Conservation (phyloP, 1,139 yeast genomes). For the Yamadazyma mexicana region DNA sequence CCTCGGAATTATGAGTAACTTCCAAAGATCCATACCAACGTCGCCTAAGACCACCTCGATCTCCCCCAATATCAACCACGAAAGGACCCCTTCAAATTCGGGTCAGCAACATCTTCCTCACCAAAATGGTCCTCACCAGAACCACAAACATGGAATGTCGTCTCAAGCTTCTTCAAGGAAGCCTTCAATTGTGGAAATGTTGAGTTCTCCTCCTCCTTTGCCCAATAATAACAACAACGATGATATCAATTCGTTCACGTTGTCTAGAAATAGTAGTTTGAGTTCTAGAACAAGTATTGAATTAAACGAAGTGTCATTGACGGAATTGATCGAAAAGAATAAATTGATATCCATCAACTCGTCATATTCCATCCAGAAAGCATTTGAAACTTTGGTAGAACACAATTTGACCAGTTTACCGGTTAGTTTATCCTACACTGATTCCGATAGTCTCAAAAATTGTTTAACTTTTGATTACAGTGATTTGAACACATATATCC, state of each 20-base stretch:
- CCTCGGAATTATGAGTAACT: slow-evolving; percentile 10
- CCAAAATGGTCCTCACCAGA: neutral
- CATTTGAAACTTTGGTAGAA: slow-evolving; percentile 72
- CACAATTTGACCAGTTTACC: slow-evolving; percentile 86
- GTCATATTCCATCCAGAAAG: slow-evolving; percentile 73
- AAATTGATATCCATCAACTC: slow-evolving; percentile 69
- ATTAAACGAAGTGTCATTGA: slow-evolving; percentile 73
- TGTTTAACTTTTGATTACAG: slow-evolving; percentile 88
- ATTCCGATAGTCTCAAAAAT: slow-evolving; percentile 49
- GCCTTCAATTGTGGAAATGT: slow-evolving; percentile 77
- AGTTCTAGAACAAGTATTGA: slow-evolving; percentile 45
- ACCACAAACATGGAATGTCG: slow-evolving; percentile 4
- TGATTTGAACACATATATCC: slow-evolving; percentile 81
- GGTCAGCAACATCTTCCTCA: slow-evolving; percentile 4
- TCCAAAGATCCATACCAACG: slow-evolving; percentile 15
- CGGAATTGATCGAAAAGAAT: slow-evolving; percentile 76
- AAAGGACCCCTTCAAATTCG: slow-evolving; percentile 11
- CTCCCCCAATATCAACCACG: slow-evolving; percentile 7
- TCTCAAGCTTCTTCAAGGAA: slow-evolving; percentile 38
- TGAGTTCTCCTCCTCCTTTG: slow-evolving; percentile 82
- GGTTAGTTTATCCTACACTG: slow-evolving; percentile 47
- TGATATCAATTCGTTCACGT: slow-evolving; percentile 38
- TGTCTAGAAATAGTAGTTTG: slow-evolving; percentile 46
- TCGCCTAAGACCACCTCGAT: slow-evolving; percentile 14
- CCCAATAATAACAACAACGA: slow-evolving; percentile 27